Conservation (phyloP, 306 rosid genomes). For the Prunus armeniaca region DNA sequence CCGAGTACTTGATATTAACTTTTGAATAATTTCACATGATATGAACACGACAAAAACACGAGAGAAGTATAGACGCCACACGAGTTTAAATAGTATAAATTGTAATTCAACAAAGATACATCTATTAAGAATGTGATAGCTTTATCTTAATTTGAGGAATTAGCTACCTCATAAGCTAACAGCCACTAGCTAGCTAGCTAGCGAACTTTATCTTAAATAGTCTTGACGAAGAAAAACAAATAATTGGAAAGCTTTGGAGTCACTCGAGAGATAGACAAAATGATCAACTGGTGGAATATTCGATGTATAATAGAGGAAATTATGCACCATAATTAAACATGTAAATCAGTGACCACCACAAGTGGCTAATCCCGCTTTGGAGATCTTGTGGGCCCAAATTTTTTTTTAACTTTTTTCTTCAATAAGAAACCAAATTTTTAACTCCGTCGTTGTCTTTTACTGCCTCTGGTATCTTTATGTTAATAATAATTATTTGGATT, state of each 20-base stretch:
- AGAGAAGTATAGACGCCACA: neutral
- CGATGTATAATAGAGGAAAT: slow-evolving; percentile 17
- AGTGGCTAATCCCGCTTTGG: slow-evolving; percentile 30
- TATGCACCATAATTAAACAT: slow-evolving; percentile 25
- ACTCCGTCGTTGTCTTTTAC: slow-evolving; percentile 27
- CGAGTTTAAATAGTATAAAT: neutral
- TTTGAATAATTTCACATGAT: neutral
- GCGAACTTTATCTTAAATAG: neutral
- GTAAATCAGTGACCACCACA: slow-evolving; percentile 37
- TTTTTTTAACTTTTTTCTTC: too few relatives aligned
- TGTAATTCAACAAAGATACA: too few relatives aligned
- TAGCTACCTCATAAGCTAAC: neutral
- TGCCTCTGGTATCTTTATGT: slow-evolving; percentile 16
- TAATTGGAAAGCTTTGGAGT: slow-evolving; percentile 29
- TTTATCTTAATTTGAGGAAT: neutral
- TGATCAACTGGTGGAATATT: slow-evolving; percentile 27
- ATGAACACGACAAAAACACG: neutral
- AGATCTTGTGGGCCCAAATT: slow-evolving; percentile 38
- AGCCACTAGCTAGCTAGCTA: neutral
- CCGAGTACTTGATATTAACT: neutral
- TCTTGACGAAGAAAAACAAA: slow-evolving; percentile 20
- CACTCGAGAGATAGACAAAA: slow-evolving; percentile 32
- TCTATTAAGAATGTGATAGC: neutral
- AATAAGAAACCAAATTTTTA: neutral
- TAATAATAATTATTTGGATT: slow-evolving; percentile 27